Conservation (phyloP, 176 grass and related monocot genomes). For the Juncus effusus region DNA sequence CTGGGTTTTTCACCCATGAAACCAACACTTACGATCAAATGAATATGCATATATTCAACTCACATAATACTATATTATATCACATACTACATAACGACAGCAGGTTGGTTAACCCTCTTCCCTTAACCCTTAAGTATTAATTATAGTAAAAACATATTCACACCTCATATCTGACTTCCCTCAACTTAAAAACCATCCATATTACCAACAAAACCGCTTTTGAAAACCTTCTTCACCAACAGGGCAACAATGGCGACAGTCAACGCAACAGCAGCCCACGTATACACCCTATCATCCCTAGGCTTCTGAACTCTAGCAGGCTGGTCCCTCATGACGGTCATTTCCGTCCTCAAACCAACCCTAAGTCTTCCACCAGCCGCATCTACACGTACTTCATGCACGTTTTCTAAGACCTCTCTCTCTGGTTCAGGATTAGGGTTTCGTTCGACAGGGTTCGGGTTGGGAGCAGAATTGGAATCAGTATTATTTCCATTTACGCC, state of each 20-base stretch:
- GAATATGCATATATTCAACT: no score
- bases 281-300: conserved; percentile 67
- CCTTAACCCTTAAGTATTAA: not conserved
- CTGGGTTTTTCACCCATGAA: no score
- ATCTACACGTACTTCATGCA: conserved; percentile 27
- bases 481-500: conserved; percentile 27
- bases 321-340: conserved; percentile 28
- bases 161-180: not conserved
- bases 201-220: conserved; percentile 61
- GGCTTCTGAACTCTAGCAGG: conserved; percentile 45
- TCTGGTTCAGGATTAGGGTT: conserved; percentile 44
- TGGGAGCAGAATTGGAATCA: conserved; percentile 26
- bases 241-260: conserved; percentile 85
- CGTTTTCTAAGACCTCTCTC: conserved; percentile 32
- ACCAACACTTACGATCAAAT: no score
- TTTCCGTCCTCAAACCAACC: conserved; percentile 29
- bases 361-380: conserved; percentile 28
- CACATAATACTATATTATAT: no score
- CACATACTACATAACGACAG: no score
- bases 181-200: conserved; percentile 45
- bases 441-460: conserved; percentile 21
- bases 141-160: conserved; percentile 18
- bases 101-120: not conserved
- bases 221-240: conserved; percentile 82
- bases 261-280: conserved; percentile 69